These are phyloP conservation scores for Thalassiosira profunda DNA, from an alignment of 108 stramenopile species.

Conservation along the genomic window DNA sequence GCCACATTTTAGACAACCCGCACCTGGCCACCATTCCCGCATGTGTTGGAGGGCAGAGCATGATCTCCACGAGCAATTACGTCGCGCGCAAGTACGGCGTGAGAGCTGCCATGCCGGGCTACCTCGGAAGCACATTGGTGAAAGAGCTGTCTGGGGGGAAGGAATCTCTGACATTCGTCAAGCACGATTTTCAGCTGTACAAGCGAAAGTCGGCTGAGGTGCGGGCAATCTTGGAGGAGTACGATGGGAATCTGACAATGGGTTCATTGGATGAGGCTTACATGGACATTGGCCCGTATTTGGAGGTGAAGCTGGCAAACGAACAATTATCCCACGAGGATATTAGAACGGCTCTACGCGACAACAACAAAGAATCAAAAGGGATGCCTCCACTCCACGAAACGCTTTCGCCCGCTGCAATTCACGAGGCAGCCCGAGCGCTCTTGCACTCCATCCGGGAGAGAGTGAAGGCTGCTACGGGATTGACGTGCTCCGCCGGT, in stretches of 20 bases:
- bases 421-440: conserved; percentile 39
- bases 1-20: conserved; percentile 83
- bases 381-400: not conserved
- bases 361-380: not conserved
- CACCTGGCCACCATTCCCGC: conserved; percentile 88
- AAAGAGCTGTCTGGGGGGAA: conserved; percentile 71
- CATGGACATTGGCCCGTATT: conserved; percentile 88
- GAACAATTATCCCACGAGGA: conserved; percentile 44
- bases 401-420: conserved; percentile 16
- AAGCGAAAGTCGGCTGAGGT: conserved; percentile 74
- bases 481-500: conserved; percentile 95
- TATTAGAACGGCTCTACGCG: conserved; percentile 22
- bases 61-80: conserved; percentile 97
- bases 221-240: conserved; percentile 73
- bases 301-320: conserved; percentile 43
- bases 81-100: conserved; percentile 93
- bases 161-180: conserved; percentile 73
- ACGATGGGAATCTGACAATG: conserved; percentile 85
- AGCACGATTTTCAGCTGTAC: conserved; percentile 83
- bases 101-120: conserved; percentile 98
- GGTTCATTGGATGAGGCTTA: conserved; percentile 96
- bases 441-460: conserved; percentile 73
- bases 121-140: conserved; percentile 90
- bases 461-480: conserved; percentile 67
- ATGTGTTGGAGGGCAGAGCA: conserved; percentile 82